Evolutionary conservation across 2,329 filamentous ascomycete genomes (phyloP).

Genomic region (Chrysosporium queenslandicum): DNA sequence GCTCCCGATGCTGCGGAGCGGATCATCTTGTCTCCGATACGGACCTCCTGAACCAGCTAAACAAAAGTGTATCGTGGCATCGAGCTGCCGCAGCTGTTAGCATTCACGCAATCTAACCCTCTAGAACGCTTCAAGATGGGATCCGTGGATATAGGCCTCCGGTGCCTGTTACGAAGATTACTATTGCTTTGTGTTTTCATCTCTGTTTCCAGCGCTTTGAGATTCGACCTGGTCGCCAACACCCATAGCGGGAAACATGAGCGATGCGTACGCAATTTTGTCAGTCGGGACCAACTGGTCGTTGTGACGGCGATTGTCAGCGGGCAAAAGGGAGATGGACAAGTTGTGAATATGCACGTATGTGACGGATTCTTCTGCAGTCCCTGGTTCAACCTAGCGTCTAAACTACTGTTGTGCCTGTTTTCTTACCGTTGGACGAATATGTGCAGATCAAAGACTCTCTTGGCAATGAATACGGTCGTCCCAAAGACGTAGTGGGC

Average conservation of each 20-base stretch:
- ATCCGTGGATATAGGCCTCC: conserved; percentile 5
- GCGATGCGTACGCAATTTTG: conserved; percentile 94
- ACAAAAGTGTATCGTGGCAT: conserved; percentile 12
- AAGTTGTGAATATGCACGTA: conserved; percentile 90
- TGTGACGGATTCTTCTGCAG: conserved; percentile 26
- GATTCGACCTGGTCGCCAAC: conserved; percentile 77
- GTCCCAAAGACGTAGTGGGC: conserved; percentile 80
- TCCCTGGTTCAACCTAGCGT: background rate
- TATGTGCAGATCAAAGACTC: conserved; percentile 73
- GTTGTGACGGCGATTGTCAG: conserved; percentile 85
- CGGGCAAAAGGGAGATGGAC: conserved; percentile 82
- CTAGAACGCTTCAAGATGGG: conserved; percentile 8
- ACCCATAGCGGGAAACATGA: conserved; percentile 57
- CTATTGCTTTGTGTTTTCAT: conserved; percentile 12
- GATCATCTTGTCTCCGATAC: background rate
- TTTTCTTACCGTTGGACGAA: background rate
- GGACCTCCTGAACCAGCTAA: background rate
- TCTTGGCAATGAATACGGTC: conserved; percentile 90
- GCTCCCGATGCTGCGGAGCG: too few relatives aligned
- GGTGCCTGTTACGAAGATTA: conserved; percentile 12
- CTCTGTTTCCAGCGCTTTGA: conserved; percentile 51
- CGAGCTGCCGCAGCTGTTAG: background rate
- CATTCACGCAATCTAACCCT: background rate
- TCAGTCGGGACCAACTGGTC: conserved; percentile 80
- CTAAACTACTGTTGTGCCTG: background rate